Conservation (phyloP, 2,329 filamentous ascomycete genomes). For the Colletotrichum magnum region DNA sequence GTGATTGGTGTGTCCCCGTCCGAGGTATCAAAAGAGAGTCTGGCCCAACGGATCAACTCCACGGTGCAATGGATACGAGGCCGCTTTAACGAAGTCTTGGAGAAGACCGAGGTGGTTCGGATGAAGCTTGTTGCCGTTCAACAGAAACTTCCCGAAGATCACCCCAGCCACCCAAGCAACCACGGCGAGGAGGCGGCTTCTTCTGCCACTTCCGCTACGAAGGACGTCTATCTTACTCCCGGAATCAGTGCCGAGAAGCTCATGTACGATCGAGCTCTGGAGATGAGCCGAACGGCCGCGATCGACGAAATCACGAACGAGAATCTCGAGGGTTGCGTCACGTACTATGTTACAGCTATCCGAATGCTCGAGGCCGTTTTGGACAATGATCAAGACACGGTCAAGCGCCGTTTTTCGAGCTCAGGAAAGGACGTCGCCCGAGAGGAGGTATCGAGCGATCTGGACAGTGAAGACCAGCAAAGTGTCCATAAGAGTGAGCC, state of each 20-base stretch:
- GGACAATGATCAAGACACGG: too few species aligned
- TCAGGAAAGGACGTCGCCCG: slow-evolving; percentile 59
- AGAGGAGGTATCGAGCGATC: slow-evolving; percentile 61
- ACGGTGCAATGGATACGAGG: slow-evolving; percentile 95
- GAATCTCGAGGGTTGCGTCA: slow-evolving; percentile 88
- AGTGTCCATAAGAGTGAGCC: slow-evolving; percentile 79
- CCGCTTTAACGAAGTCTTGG: slow-evolving; percentile 96
- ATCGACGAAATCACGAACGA: slow-evolving; percentile 96
- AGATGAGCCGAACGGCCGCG: slow-evolving; percentile 95
- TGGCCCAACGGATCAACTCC: slow-evolving; percentile 81
- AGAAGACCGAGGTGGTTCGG: slow-evolving; percentile 96
- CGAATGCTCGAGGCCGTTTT: too few species aligned
- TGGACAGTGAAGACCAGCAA: slow-evolving; percentile 79
- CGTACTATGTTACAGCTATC: slow-evolving; percentile 63
- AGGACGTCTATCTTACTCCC: slow-evolving; percentile 86
- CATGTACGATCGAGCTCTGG: slow-evolving; percentile 97
- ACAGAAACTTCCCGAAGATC: slow-evolving; percentile 84
- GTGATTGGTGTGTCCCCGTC: slow-evolving; percentile 60
- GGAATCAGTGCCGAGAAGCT: slow-evolving; percentile 96
- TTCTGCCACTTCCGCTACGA: slow-evolving; percentile 74
- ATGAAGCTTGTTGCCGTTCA: slow-evolving; percentile 90
- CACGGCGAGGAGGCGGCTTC: slow-evolving; percentile 72
- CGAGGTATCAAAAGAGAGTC: slow-evolving; percentile 58
- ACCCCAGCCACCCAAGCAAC: slow-evolving; percentile 88
- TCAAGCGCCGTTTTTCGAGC: slow-evolving; percentile 61